Conservation (phyloP, 139 green algal species). For the Chlamydomonas schloesseri region DNA sequence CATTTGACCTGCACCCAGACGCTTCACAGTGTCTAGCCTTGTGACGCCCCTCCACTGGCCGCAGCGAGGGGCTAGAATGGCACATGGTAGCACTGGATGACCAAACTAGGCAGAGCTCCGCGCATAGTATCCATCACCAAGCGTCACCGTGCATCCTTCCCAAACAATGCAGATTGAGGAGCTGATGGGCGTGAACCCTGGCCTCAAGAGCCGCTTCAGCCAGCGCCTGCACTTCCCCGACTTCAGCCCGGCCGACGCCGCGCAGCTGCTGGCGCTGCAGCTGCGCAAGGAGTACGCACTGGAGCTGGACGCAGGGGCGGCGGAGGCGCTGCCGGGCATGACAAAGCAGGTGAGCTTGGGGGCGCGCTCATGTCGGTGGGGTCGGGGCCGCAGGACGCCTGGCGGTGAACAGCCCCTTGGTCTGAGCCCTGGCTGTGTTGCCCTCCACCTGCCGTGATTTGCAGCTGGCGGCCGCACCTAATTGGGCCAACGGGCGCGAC, state of each 20-base stretch:
- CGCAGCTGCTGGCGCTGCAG: constrained; percentile 46
- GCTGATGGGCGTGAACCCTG: constrained; percentile 62
- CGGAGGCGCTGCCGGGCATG: constrained; percentile 39
- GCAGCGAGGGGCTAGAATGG: too few relatives aligned
- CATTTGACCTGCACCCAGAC: too few relatives aligned
- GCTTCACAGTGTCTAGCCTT: too few relatives aligned
- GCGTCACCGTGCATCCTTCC: too few relatives aligned
- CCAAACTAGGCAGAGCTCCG: too few relatives aligned
- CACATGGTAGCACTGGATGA: too few relatives aligned
- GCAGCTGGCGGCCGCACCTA: constrained; percentile 47
- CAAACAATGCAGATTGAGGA: constrained; percentile 61
- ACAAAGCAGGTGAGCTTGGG: constrained; percentile 46
- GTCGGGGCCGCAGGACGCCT: too few relatives aligned
- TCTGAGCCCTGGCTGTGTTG: too few relatives aligned
- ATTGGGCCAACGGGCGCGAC: constrained; percentile 60
- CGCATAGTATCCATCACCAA: too few relatives aligned
- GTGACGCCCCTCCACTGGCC: too few relatives aligned
- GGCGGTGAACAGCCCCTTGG: too few relatives aligned
- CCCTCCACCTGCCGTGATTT: too few relatives aligned
- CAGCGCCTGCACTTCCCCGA: constrained; percentile 57
- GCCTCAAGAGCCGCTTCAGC: constrained; percentile 69
- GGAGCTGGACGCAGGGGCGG: constrained; percentile 25
- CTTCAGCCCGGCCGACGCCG: constrained; percentile 49
- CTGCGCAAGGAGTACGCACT: constrained; percentile 38
- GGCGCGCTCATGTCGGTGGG: neutral